Conservation (phyloP, 202 grass and related monocot genomes). For the Digitaria exilis region DNA sequence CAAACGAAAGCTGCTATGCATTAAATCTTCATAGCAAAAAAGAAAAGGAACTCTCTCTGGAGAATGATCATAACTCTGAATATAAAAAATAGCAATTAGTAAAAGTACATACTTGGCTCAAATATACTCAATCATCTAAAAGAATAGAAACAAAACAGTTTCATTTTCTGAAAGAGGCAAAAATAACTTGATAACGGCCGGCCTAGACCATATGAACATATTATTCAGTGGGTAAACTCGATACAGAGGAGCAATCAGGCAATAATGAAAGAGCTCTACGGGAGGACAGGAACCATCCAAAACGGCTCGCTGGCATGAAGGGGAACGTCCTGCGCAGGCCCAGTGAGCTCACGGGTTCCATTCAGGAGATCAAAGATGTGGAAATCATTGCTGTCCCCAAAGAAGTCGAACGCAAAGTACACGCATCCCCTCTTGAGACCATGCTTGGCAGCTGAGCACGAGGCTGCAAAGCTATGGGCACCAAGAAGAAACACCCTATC, state of each 20-base stretch:
- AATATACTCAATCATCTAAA: too few species aligned
- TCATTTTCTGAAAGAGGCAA: too few species aligned
- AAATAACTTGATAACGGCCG: too few species aligned
- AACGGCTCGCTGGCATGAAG: not conserved
- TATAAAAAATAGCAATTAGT: too few species aligned
- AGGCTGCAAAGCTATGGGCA: not conserved
- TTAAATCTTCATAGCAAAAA: too few species aligned
- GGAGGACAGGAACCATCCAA: not conserved
- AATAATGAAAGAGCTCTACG: not conserved
- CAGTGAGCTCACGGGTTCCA: not conserved
- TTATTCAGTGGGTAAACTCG: too few species aligned
- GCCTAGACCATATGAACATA: too few species aligned
- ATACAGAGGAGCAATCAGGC: not conserved
- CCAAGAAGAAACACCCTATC: not conserved
- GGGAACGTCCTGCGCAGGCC: not conserved
- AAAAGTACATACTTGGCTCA: too few species aligned
- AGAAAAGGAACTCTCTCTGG: too few species aligned
- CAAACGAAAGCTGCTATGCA: too few species aligned
- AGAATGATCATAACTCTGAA: too few species aligned
- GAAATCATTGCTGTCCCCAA: not conserved
- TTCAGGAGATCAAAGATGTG: constrained; percentile 24
- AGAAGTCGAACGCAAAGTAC: not conserved
- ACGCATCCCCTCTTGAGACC: not conserved
- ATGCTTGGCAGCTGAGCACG: not conserved
- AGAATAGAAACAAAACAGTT: too few species aligned